Evolutionary conservation across 2,329 filamentous ascomycete genomes (phyloP).

Genomic region (Fusarium nodosum): DNA sequence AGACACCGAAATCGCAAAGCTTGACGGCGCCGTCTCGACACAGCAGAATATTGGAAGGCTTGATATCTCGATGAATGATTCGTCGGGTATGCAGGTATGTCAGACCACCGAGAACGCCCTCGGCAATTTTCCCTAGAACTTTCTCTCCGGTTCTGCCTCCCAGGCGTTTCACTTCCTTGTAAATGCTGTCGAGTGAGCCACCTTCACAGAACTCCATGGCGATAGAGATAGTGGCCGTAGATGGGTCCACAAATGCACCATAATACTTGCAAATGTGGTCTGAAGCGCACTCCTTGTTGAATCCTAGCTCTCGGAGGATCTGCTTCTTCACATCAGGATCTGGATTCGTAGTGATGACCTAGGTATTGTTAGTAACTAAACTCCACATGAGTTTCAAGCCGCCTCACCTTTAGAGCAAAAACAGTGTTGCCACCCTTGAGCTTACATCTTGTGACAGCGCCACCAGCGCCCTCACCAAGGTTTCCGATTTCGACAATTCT

Average conservation of each 20-base stretch:
- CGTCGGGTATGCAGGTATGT: conserved; percentile 96
- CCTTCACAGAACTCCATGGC: conserved; percentile 99
- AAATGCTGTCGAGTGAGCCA: conserved; percentile 94
- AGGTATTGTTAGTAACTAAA: conserved; percentile 31
- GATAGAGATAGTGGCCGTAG: conserved; percentile 97
- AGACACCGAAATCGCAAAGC: conserved; percentile 98
- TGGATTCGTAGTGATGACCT: conserved; percentile 98
- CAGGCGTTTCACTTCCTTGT: conserved; percentile 95
- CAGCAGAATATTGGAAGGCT: conserved; percentile 95
- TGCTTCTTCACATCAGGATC: conserved; percentile 99
- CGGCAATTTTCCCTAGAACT: conserved; percentile 94
- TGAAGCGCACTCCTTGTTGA: conserved; percentile 97
- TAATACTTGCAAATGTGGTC: conserved; percentile 98
- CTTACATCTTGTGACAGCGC: conserved; percentile 91
- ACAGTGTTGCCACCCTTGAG: conserved; percentile 93
- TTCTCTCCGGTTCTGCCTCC: conserved; percentile 97
- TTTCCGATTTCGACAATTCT: conserved; percentile 90
- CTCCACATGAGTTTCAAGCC: conserved; percentile 9
- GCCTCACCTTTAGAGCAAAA: conserved; percentile 90
- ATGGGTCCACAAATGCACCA: conserved; percentile 94
- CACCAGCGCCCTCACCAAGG: conserved; percentile 93
- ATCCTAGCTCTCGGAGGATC: conserved; percentile 94
- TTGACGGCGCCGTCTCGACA: conserved; percentile 95
- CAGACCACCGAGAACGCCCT: conserved; percentile 91
- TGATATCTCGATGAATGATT: conserved; percentile 99